Conservation (phyloP, 1,284 basidiomycete species). For the Phellinidium pouzarii region DNA sequence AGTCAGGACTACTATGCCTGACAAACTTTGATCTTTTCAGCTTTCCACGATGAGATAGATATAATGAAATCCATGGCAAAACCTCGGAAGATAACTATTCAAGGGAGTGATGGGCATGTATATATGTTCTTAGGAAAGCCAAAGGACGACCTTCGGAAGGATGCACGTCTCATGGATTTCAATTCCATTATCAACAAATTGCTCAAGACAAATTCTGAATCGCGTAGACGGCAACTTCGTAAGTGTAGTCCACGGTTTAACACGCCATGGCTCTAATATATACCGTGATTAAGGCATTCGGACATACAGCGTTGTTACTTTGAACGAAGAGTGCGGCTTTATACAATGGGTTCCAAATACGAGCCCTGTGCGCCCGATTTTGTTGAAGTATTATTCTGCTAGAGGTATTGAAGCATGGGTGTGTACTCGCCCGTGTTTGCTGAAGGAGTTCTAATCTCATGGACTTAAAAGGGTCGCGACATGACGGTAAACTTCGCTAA, state of each 20-base stretch:
- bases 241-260: constrained; percentile 27
- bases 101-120: constrained; percentile 74
- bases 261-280: background rate
- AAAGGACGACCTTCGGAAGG: constrained; percentile 96
- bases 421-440: constrained; percentile 24
- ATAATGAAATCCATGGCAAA: constrained; percentile 92
- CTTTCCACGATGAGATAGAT: constrained; percentile 76
- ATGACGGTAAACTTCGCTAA: constrained; percentile 49
- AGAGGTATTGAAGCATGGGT: constrained; percentile 61
- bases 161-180: constrained; percentile 97
- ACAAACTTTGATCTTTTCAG: constrained; percentile 34
- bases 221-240: constrained; percentile 85
- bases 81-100: constrained; percentile 88
- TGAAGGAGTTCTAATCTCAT: constrained; percentile 2
- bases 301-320: constrained; percentile 92
- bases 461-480: constrained; percentile 31
- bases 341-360: constrained; percentile 99
- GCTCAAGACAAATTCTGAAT: constrained; percentile 89
- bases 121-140: constrained; percentile 98
- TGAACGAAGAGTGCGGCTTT: constrained; percentile 96
- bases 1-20: background rate
- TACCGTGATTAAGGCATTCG: constrained; percentile 71
- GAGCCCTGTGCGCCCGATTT: constrained; percentile 74
- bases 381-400: constrained; percentile 69
- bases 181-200: constrained; percentile 98